A percentile compares a stretch with the other conserved stretches of the same genome.
These are phyloP conservation scores for Gigaspora rosea DNA, from an alignment of 192 early-diverging fungal genomes.

Conservation along the genomic window DNA sequence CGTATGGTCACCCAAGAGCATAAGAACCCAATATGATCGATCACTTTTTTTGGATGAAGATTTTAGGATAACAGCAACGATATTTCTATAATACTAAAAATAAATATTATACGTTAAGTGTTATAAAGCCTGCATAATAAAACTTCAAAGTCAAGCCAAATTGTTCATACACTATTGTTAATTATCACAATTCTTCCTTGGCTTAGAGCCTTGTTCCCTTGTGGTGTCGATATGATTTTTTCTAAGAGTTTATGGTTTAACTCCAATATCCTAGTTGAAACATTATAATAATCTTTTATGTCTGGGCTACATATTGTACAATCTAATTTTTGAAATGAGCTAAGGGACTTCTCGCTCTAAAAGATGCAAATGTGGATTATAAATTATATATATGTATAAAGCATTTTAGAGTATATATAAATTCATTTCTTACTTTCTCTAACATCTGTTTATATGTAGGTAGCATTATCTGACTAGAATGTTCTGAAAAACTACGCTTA, in stretches of 20 bases:
- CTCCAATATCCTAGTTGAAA: slow-evolving; percentile 53
- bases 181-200: slow-evolving; percentile 79
- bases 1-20: neutral
- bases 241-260: slow-evolving; percentile 60
- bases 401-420: neutral
- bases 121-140: neutral
- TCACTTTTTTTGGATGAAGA: slow-evolving; percentile 5
- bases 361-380: neutral
- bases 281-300: slow-evolving; percentile 72
- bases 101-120: neutral
- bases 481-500: slow-evolving; percentile 95
- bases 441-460: slow-evolving; percentile 78
- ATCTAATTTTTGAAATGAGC: slow-evolving; percentile 61
- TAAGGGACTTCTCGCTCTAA: slow-evolving; percentile 63
- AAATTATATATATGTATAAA: neutral
- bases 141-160: neutral
- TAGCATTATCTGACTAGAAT: slow-evolving; percentile 78
- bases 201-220: slow-evolving; percentile 64
- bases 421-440: slow-evolving; percentile 52
- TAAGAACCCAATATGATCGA: neutral
- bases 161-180: slow-evolving; percentile 56
- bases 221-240: slow-evolving; percentile 54
- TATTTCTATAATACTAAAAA: slow-evolving; percentile 64
- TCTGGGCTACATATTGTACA: slow-evolving; percentile 83
- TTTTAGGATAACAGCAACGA: slow-evolving; percentile 63